phyloP scores from a whole-genome alignment of 768 basidiomycete genomes.

The Zangia roseola region DNA sequence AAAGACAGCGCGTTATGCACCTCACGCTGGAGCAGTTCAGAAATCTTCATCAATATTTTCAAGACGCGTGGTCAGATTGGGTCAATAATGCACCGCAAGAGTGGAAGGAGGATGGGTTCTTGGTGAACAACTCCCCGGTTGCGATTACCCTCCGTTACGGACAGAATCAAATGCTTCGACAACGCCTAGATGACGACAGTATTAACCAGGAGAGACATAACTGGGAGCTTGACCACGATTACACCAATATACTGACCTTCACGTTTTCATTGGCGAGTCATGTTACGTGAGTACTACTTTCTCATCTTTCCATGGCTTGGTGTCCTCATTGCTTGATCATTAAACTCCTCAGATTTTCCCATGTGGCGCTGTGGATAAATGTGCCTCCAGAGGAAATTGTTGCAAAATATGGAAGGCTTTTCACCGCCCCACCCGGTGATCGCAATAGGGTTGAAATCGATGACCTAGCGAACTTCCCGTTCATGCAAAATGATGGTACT shows the following conservation, averaged over 20 bases:
- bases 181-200: neutral
- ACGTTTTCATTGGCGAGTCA: neutral
- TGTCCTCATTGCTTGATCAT: neutral
- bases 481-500: too few relatives aligned
- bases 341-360: too few relatives aligned
- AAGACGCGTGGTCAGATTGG: neutral
- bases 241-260: neutral
- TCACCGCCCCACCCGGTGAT: too few relatives aligned
- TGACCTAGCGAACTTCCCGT: too few relatives aligned
- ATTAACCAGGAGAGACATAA: neutral
- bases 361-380: too few relatives aligned
- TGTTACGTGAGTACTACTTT: neutral
- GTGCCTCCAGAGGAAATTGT: too few relatives aligned
- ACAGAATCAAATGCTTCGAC: neutral
- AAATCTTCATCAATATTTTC: neutral
- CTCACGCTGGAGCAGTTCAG: neutral
- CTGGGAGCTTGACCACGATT: neutral
- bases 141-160: neutral
- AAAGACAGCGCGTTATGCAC: neutral
- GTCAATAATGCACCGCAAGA: neutral
- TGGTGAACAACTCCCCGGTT: neutral
- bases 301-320: neutral
- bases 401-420: too few relatives aligned
- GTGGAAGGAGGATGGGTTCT: neutral
- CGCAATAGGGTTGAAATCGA: too few relatives aligned